A percentile compares a stretch with the other conserved stretches of the same genome.
These are phyloP conservation scores for Coemansia sp. DNA, from an alignment of 192 early-diverging fungal species.

Conservation along the genomic window DNA sequence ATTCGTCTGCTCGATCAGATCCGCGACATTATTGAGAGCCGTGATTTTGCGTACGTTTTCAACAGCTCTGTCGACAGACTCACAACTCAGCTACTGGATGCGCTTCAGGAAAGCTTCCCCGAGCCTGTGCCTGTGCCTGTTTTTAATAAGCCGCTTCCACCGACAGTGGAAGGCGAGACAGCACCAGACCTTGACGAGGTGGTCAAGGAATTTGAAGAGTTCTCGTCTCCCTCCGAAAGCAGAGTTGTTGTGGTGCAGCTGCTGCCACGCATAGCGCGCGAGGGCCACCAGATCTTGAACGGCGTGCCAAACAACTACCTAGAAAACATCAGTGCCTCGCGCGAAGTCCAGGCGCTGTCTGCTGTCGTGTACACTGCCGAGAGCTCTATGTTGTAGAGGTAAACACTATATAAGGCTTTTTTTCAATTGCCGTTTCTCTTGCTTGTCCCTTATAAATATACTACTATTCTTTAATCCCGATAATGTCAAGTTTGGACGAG, in stretches of 20 bases:
- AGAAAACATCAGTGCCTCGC: conserved; percentile 66
- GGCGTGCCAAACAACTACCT: conserved; percentile 73
- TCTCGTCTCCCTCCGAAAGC: conserved; percentile 49
- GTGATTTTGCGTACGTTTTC: conserved; percentile 45
- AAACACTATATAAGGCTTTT: not conserved
- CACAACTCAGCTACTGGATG: conserved; percentile 48
- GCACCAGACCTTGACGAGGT: conserved; percentile 51
- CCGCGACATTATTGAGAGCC: conserved; percentile 80
- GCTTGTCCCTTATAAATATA: not conserved
- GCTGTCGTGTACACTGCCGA: conserved; percentile 76
- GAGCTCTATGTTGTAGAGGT: conserved; percentile 28
- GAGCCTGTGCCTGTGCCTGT: conserved; percentile 34
- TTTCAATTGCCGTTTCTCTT: not conserved
- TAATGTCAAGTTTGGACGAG: no score
- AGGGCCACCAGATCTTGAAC: conserved; percentile 72
- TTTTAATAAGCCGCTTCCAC: conserved; percentile 33
- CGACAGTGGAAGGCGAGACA: conserved; percentile 43
- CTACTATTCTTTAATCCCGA: not conserved
- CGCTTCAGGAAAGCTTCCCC: conserved; percentile 55
- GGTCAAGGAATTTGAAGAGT: conserved; percentile 63
- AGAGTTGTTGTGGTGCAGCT: conserved; percentile 62
- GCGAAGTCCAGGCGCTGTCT: conserved; percentile 75
- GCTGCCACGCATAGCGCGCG: conserved; percentile 65
- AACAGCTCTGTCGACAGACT: conserved; percentile 48
- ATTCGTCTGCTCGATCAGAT: conserved; percentile 80